Evolutionary conservation across 2,329 filamentous ascomycete genomes (phyloP), one percentile per base, ranked within the genome.

Genomic region (Dactylellina drechsleri): DNA sequence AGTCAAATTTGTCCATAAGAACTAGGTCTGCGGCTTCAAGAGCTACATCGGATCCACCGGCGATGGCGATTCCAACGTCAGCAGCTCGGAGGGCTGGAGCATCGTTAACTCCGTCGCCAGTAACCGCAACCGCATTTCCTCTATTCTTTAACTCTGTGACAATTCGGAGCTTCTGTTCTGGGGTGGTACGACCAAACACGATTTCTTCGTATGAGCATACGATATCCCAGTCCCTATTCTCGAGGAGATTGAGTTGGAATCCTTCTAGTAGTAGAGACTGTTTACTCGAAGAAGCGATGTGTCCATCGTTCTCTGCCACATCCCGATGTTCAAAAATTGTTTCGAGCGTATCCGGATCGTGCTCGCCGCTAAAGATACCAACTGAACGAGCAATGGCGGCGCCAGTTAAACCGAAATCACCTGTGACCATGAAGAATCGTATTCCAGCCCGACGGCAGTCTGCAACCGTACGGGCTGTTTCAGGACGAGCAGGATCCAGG

Each of bases 181-280:
- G 91, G 0, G 91, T 92, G 0, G 82, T 78, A 67, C n/a, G 10
- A 50, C n/a, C 76, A 86, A 49, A 26, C 8, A 26, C 13, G 20
- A 23, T 15, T n/a, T 20, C 26, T 20, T n/a, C 20, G 15, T 18
- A 23, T 7, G 16, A 20, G 47, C 16, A 18, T 23, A 52, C 18
- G 96, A 93, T 92, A 96, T 96, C 73, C 92, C 89, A 4, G 92
- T 92, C 83, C 96, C 96, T 41, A 92, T 96, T 73, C 91, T 88
- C 0, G 92, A 93, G 0, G 91, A 91, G 84, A 58, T 89, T 85
- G 20, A 93, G 83, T 68, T 93, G 89, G 0, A 87, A 83, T 0
- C 90, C 90, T 36, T 85, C 89, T 23, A 92, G 82, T 2, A 91
- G 86, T 57, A 92, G 87, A 0, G 88, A 80, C 92, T 96, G 41